Conservation (phyloP, 768 basidiomycete genomes). For the Boletus sp. region DNA sequence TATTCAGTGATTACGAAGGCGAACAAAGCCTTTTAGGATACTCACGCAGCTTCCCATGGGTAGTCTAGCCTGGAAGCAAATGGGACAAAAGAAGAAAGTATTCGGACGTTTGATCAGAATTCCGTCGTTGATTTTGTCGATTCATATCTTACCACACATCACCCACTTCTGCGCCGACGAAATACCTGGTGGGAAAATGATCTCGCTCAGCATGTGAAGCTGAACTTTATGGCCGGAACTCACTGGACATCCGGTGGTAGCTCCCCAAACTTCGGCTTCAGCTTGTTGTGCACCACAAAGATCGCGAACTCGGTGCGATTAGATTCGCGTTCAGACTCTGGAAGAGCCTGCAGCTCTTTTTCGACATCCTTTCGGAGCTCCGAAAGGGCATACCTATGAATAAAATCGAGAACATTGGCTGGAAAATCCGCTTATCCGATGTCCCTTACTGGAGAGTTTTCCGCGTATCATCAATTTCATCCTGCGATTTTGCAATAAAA, state of each 20-base stretch:
- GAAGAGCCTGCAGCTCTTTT: slow-evolving; percentile 56
- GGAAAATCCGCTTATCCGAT: background rate
- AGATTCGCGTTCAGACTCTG: slow-evolving; percentile 72
- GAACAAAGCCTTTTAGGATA: slow-evolving; percentile 1
- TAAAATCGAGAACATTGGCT: slow-evolving; percentile 1
- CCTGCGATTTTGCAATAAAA: slow-evolving; percentile 41
- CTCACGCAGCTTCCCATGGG: slow-evolving; percentile 80
- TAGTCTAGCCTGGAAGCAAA: slow-evolving; percentile 66
- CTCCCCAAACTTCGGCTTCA: slow-evolving; percentile 78
- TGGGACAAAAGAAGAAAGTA: background rate
- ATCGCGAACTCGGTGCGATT: slow-evolving; percentile 81
- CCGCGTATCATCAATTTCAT: slow-evolving; percentile 86
- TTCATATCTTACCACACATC: slow-evolving; percentile 63
- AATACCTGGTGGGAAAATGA: slow-evolving; percentile 54
- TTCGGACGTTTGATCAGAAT: slow-evolving; percentile 13
- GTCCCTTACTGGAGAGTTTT: slow-evolving; percentile 80
- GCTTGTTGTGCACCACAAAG: slow-evolving; percentile 95
- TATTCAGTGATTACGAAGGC: background rate
- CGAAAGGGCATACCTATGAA: slow-evolving; percentile 75
- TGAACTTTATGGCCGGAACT: slow-evolving; percentile 22
- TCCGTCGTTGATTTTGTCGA: background rate
- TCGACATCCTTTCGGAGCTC: slow-evolving; percentile 92
- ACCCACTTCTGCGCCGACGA: slow-evolving; percentile 70
- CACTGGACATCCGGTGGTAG: slow-evolving; percentile 68
- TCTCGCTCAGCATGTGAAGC: slow-evolving; percentile 3